Evolutionary conservation across 257 asterid genomes (phyloP).

Genomic region (Mitragyna speciosa): DNA sequence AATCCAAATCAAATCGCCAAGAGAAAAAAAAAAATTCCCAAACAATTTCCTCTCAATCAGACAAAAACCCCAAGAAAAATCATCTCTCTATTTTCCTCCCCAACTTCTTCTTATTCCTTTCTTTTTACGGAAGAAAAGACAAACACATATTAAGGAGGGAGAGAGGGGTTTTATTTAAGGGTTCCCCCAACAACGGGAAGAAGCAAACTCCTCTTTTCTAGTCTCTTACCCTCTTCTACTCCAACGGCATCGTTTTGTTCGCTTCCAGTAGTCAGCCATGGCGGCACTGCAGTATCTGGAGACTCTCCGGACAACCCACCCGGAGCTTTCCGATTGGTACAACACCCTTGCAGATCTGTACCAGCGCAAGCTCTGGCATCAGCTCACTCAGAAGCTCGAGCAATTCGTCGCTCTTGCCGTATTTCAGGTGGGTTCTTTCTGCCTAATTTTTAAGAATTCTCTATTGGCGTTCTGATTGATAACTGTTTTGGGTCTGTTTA

Average conservation of each 20-base stretch:
- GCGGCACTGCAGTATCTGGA: conserved; percentile 86
- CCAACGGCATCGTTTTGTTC: not conserved
- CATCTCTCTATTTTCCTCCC: not conserved
- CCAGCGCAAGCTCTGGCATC: conserved; percentile 97
- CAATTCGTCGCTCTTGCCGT: conserved; percentile 85
- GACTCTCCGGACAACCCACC: conserved; percentile 61
- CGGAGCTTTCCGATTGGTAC: conserved; percentile 94
- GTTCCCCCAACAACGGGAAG: not conserved
- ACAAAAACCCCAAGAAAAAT: not conserved
- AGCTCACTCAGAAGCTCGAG: conserved; percentile 93
- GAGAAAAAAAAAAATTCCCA: not conserved
- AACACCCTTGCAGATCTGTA: conserved; percentile 86
- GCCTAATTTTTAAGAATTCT: not conserved
- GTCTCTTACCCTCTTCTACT: not conserved
- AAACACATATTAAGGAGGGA: not conserved
- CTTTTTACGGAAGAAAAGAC: conserved; percentile 20
- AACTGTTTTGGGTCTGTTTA: conserved; percentile 6
- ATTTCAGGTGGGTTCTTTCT: conserved; percentile 59
- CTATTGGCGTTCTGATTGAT: not conserved
- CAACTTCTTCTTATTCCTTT: not conserved
- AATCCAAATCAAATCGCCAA: too few species aligned
- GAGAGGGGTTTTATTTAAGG: conserved; percentile 4
- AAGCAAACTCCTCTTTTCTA: not conserved
- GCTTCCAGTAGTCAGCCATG: conserved; percentile 35
- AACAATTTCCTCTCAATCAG: not conserved